A percentile compares a stretch with the other conserved stretches of the same genome.
phyloP scores from a whole-genome alignment of 176 grass and related monocot species.

The Hyparrhenia diplandra region DNA sequence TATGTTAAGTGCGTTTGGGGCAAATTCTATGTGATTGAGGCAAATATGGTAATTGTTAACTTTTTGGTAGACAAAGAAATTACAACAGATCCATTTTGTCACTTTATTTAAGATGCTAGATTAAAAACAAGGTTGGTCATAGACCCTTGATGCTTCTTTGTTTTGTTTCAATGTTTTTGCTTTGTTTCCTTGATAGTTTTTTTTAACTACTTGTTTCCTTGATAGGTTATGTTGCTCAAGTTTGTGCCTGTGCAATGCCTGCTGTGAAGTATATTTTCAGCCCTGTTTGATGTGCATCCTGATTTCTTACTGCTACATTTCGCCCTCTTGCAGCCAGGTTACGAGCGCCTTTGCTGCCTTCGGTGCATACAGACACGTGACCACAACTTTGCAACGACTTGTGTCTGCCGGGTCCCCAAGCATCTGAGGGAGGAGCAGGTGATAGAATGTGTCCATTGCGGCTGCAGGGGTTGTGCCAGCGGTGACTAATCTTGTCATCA shows the following conservation, averaged over 20 bases:
- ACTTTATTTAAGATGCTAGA: background rate
- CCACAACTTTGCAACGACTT: conserved; percentile 78
- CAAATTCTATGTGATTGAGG: background rate
- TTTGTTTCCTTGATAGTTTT: background rate
- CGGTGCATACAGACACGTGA: conserved; percentile 76
- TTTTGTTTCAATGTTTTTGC: background rate
- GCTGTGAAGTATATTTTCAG: background rate
- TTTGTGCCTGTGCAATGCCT: background rate
- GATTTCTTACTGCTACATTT: background rate
- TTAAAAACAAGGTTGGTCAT: background rate
- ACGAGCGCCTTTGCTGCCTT: conserved; percentile 80
- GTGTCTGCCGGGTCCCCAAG: conserved; percentile 76
- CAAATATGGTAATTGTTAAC: background rate
- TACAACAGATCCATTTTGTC: background rate
- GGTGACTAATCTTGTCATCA: conserved; percentile 48
- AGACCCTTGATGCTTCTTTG: background rate
- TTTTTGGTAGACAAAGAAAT: background rate
- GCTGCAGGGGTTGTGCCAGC: conserved; percentile 64
- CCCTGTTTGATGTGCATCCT: background rate
- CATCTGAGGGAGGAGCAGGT: conserved; percentile 77
- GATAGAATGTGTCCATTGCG: conserved; percentile 80
- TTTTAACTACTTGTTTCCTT: too few species aligned
- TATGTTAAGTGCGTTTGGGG: background rate
- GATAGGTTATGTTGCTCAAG: background rate
- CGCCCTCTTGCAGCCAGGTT: conserved; percentile 40